These are phyloP conservation scores for Paraglomus occultum DNA, from an alignment of 192 early-diverging fungal species.

Conservation along the genomic window DNA sequence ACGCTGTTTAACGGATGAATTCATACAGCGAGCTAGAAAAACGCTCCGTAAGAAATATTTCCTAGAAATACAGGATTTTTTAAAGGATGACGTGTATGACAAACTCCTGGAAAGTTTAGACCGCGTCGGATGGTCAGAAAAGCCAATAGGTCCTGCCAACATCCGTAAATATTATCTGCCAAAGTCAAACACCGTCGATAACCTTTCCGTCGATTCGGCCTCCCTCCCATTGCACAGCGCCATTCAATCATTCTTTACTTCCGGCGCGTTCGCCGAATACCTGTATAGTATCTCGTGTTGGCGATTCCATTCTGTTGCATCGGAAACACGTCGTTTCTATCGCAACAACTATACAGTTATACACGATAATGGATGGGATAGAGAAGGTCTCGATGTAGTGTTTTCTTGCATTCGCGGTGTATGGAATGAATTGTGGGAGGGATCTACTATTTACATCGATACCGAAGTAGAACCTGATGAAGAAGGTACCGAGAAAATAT, in stretches of 20 bases:
- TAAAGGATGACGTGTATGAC: slow-evolving; percentile 38
- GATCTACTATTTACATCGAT: slow-evolving; percentile 56
- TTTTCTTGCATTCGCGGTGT: slow-evolving; percentile 39
- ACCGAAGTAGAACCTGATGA: slow-evolving; percentile 48
- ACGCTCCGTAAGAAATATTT: slow-evolving; percentile 45
- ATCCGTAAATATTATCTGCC: slow-evolving; percentile 46
- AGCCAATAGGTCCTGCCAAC: slow-evolving; percentile 44
- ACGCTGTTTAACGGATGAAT: slow-evolving; percentile 40
- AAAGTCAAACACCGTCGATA: slow-evolving; percentile 1
- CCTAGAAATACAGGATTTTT: slow-evolving; percentile 40
- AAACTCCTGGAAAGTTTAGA: slow-evolving; percentile 33
- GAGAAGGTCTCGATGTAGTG: slow-evolving; percentile 49
- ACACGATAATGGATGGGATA: slow-evolving; percentile 58
- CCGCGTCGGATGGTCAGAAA: slow-evolving; percentile 33
- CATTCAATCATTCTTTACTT: slow-evolving; percentile 36
- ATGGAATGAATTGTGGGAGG: slow-evolving; percentile 55
- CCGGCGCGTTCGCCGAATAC: slow-evolving; percentile 35
- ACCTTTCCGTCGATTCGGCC: neutral
- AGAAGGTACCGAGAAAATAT: slow-evolving; percentile 32
- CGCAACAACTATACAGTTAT: slow-evolving; percentile 58
- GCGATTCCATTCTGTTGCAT: slow-evolving; percentile 16
- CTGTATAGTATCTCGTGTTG: slow-evolving; percentile 33
- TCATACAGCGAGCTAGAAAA: slow-evolving; percentile 42
- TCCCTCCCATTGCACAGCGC: slow-evolving; percentile 21
- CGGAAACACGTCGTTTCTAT: slow-evolving; percentile 48